Conservation (phyloP, 805 yeast species). For the Metschnikowia picachoensis region DNA sequence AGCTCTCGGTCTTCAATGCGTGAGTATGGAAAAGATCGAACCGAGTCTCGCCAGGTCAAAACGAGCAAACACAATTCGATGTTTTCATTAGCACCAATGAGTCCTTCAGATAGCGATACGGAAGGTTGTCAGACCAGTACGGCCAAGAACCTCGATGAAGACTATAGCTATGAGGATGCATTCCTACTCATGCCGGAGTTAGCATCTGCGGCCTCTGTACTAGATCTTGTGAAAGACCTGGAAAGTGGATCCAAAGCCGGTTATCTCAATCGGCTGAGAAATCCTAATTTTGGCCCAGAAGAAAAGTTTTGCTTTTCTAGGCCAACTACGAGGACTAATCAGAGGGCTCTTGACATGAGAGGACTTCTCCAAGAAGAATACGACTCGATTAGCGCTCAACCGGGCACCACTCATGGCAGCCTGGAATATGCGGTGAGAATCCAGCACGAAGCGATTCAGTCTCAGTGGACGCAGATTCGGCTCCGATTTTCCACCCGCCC, state of each 20-base stretch:
- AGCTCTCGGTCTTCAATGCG: background rate
- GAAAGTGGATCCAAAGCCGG: background rate
- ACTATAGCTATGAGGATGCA: constrained; percentile 1
- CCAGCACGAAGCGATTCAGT: constrained; percentile 34
- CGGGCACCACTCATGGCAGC: background rate
- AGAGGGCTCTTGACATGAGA: constrained; percentile 32
- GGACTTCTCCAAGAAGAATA: constrained; percentile 18
- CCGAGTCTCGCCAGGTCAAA: background rate
- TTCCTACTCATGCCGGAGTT: constrained; percentile 5
- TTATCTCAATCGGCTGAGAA: background rate
- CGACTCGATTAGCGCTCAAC: background rate
- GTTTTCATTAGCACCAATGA: constrained; percentile 6
- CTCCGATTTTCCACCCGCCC: constrained; percentile 26
- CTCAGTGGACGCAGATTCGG: constrained; percentile 36
- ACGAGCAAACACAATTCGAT: constrained; percentile 2
- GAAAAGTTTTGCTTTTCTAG: background rate
- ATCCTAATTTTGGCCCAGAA: background rate
- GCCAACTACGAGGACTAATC: constrained; percentile 30
- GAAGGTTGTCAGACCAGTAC: constrained; percentile 18
- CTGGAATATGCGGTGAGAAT: constrained; percentile 26
- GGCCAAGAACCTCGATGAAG: constrained; percentile 6
- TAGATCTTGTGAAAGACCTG: background rate
- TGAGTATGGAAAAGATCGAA: background rate
- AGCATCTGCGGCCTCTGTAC: constrained; percentile 4
- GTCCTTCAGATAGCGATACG: constrained; percentile 24